These are phyloP conservation scores for Syncephalastrum sp. DNA, from an alignment of 371 early-diverging fungal genomes.

Conservation along the genomic window DNA sequence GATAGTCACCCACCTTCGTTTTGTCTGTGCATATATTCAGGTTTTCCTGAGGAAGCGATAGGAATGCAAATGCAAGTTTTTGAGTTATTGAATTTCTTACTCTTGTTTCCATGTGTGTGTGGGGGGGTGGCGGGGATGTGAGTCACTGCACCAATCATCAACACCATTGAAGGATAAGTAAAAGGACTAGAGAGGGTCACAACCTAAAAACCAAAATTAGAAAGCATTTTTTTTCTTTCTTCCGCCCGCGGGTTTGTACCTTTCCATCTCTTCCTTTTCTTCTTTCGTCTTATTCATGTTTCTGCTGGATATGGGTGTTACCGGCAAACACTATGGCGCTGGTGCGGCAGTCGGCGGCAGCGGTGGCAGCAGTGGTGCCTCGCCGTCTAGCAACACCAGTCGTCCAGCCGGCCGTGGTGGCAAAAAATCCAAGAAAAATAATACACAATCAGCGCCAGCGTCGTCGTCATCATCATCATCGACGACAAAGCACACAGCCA, in stretches of 20 bases:
- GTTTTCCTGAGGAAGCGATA: background rate
- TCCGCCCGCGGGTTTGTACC: conserved; percentile 2
- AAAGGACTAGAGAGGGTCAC: background rate
- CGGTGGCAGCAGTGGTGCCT: no score
- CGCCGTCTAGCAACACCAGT: conserved; percentile 1
- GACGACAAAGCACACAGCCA: conserved; percentile 6
- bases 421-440: conserved; percentile 5
- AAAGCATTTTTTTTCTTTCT: conserved; percentile 6
- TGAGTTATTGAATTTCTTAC: background rate
- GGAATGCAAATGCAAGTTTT: conserved; percentile 1
- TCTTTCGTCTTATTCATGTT: conserved; percentile 8
- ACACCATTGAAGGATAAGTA: background rate
- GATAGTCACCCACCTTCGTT: no score
- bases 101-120: background rate
- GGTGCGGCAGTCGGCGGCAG: no score
- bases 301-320: conserved; percentile 16
- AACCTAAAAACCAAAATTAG: conserved; percentile 13
- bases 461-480: background rate
- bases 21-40: no score
- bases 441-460: no score
- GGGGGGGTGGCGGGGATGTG: no score
- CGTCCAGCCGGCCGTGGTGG: conserved; percentile 2
- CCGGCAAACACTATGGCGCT: conserved; percentile 12
- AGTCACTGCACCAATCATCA: background rate
- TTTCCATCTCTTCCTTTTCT: background rate